Percentiles rank a stretch among this genome's conserved stretches.
Conservation (phyloP, 83 land plant genomes). For the Diphasiastrum complanatum region DNA sequence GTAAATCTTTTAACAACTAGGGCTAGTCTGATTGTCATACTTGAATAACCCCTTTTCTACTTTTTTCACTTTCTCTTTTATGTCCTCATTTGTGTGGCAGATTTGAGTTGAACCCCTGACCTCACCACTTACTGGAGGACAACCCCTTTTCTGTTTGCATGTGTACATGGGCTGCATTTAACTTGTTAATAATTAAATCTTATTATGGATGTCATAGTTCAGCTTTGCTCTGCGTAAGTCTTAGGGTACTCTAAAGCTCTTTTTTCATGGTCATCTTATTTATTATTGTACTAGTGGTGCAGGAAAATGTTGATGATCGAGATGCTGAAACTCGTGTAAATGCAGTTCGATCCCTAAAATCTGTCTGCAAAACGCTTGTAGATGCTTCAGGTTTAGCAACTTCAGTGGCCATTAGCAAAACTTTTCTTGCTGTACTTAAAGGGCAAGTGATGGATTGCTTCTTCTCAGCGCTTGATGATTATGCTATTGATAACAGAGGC, state of each 20-base stretch:
- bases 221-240: background rate
- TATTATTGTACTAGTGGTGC: conserved; percentile 17
- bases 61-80: no score
- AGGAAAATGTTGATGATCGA: conserved; percentile 83
- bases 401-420: conserved; percentile 23
- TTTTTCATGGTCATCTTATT: no score
- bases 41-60: no score
- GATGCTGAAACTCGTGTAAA: conserved; percentile 98
- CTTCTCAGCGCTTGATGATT: conserved; percentile 84
- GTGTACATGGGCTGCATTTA: no score
- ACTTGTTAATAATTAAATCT: no score
- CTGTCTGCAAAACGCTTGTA: conserved; percentile 70
- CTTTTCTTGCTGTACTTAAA: conserved; percentile 41
- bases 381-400: conserved; percentile 11
- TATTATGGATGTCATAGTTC: background rate
- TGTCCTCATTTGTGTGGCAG: no score
- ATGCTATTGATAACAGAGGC: conserved; percentile 95
- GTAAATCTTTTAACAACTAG: no score
- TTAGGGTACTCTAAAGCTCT: background rate
- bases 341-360: conserved; percentile 65
- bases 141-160: no score
- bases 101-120: no score
- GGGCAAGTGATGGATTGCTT: conserved; percentile 58
- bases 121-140: no score
- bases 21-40: no score